A percentile compares a stretch with the other conserved stretches of the same genome.
Evolutionary conservation across 164 flowering plant species (phyloP).

Genomic region (Magnolia officinalis): DNA sequence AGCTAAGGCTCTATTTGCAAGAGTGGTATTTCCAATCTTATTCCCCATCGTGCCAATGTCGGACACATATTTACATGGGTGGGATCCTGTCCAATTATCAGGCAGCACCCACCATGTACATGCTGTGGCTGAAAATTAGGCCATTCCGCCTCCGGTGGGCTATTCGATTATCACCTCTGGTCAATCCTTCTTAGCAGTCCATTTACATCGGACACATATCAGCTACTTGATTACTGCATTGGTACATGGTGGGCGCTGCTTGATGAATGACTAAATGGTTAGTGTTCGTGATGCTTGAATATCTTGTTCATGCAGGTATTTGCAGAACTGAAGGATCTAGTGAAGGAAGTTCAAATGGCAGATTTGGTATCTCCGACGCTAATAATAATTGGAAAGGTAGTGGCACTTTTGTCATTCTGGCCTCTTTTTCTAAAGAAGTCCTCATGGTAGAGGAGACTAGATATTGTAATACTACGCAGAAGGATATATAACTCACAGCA

Average conservation of each 20-base stretch:
- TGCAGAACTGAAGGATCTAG: conserved; percentile 69
- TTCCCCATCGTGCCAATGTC: no score
- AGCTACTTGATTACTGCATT: no score
- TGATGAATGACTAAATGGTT: not conserved
- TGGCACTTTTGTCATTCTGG: conserved; percentile 86
- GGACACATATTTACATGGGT: no score
- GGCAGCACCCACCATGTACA: not conserved
- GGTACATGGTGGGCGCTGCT: no score
- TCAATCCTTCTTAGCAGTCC: no score
- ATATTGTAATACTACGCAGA: not conserved
- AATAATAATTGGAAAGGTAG: conserved; percentile 89
- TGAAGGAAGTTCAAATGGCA: conserved; percentile 49
- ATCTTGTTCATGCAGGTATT: conserved; percentile 50
- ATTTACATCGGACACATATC: no score
- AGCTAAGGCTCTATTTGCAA: no score
- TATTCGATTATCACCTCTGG: no score
- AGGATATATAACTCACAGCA: no score
- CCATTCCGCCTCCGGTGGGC: no score
- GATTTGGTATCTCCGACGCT: conserved; percentile 78
- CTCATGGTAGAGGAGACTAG: not conserved
- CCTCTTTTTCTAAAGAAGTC: conserved; percentile 40
- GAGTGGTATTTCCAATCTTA: no score
- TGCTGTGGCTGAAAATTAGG: not conserved
- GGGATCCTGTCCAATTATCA: no score
- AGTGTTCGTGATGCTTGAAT: not conserved